Evolutionary conservation across 345 rosid genomes (phyloP), one percentile per base, ranked within the genome.

Genomic region (Cardiospermum halicacabum): DNA sequence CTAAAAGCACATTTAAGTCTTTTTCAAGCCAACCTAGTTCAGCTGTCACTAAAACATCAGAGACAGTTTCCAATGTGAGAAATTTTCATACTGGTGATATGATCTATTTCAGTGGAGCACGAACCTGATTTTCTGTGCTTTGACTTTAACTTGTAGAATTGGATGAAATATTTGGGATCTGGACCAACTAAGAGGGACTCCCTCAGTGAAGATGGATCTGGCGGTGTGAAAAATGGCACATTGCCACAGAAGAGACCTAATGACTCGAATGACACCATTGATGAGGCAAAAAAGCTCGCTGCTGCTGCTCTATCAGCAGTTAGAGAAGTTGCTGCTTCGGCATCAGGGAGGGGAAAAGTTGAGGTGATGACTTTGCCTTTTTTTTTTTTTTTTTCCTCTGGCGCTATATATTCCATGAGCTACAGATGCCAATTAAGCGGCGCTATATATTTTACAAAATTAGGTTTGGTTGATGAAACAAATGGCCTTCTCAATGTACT

Each of bases 221-320:
- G 24, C 19, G 51, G 51, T 47, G 48, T 27, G 56, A 75, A 74
- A 67, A 74, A 73, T 56, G 70, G 71, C 56, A 75, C 60, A 1
- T 37, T 32, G 66, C 28, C 45, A 11, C 65, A 51, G 30, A 73
- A 75, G 64, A 75, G 67, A 72, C 69, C 68, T 54, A 27, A 4
- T 9, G 10, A 26, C 61, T 78, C 72, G 68, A 76, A 56, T 72
- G 69, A 60, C 32, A 63, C 69, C 13, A 69, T 74, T 66, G 94
- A 85, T 61, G 89, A 88, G 67, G 80, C 91, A 62, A 88, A 75
- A 81, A 84, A 60, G 67, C 55, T 86, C 64, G 96, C 96, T 18
- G 87, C 92, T n/a, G 92, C 97, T 56, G 98, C 97, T 59, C 81
- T 93, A 28, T 81, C 90, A 65, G 98, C 98, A 1, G 92, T 88